Evolutionary conservation across 352 stramenopile genomes (phyloP).

Genomic region (Phytophthora brassicae): DNA sequence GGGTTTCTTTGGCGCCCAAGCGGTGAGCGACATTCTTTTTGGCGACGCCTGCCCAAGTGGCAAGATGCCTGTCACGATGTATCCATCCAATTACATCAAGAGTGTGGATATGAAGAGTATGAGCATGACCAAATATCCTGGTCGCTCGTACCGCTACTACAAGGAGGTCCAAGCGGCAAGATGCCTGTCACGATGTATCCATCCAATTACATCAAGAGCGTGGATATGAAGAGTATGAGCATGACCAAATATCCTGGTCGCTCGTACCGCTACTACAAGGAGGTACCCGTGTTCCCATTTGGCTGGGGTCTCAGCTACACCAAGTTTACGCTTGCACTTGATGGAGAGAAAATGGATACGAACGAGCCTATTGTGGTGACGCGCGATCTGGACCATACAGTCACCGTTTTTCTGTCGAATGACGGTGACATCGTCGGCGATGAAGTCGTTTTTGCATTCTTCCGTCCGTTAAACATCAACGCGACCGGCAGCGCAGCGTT

Average conservation of each 20-base stretch:
- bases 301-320: constrained; percentile 92
- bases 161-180: constrained; percentile 81
- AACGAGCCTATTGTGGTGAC: constrained; percentile 37
- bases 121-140: constrained; percentile 88
- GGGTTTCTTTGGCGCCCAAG: constrained; percentile 78
- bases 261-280: constrained; percentile 92
- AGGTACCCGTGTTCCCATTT: constrained; percentile 88
- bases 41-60: constrained; percentile 79
- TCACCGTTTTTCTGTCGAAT: constrained; percentile 61
- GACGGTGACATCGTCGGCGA: constrained; percentile 53
- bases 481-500: constrained; percentile 56
- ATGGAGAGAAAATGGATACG: constrained; percentile 9
- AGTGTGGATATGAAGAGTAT: constrained; percentile 85
- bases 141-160: constrained; percentile 92
- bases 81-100: constrained; percentile 76
- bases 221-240: constrained; percentile 89
- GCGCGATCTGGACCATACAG: constrained; percentile 36
- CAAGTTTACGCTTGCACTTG: constrained; percentile 54
- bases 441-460: constrained; percentile 82
- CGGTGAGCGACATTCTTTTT: constrained; percentile 84
- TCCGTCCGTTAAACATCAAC: constrained; percentile 61
- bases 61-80: constrained; percentile 89
- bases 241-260: constrained; percentile 89
- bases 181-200: constrained; percentile 88
- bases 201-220: constrained; percentile 69